A percentile compares a stretch with the other conserved stretches of the same genome.
Evolutionary conservation across 2,329 filamentous ascomycete genomes (phyloP).

Genomic region (Fusarium kyushuense): DNA sequence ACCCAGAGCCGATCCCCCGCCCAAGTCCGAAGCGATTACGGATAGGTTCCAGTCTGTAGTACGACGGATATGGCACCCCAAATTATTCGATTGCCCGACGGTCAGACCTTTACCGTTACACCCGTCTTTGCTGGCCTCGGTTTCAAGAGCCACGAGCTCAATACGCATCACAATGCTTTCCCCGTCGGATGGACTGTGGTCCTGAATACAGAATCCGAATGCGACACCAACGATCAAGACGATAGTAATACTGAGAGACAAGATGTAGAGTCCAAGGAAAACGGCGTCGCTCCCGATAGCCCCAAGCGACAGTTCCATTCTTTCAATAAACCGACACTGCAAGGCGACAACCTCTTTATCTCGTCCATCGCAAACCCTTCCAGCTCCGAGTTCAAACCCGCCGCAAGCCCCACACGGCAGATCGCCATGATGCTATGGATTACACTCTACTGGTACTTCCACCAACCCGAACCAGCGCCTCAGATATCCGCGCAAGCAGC

Average conservation of each 20-base stretch:
- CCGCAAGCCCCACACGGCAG: constrained; percentile 84
- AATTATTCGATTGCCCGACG: constrained; percentile 83
- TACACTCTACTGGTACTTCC: constrained; percentile 97
- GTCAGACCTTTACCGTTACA: constrained; percentile 82
- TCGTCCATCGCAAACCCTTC: constrained; percentile 90
- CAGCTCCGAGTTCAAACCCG: constrained; percentile 81
- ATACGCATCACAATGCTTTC: constrained; percentile 75
- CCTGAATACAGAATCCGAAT: constrained; percentile 71
- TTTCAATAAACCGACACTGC: constrained; percentile 79
- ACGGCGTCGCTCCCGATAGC: constrained; percentile 37
- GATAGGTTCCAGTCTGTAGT: constrained; percentile 10
- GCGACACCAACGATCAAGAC: constrained; percentile 36
- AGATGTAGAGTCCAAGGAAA: constrained; percentile 33
- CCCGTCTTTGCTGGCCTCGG: constrained; percentile 92
- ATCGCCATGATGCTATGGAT: constrained; percentile 98
- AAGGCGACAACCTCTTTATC: constrained; percentile 87
- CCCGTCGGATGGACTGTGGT: constrained; percentile 93
- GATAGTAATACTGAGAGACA: constrained; percentile 46
- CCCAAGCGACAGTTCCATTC: constrained; percentile 46
- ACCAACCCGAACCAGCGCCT: constrained; percentile 79
- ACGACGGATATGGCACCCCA: constrained; percentile 53
- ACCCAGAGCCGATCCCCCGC: constrained; percentile 45
- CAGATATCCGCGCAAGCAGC: constrained; percentile 73
- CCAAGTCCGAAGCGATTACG: constrained; percentile 30
- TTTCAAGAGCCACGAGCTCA: constrained; percentile 86